Evolutionary conservation across 768 basidiomycete genomes (phyloP).

Genomic region (Omphalotus guepiniiformis): DNA sequence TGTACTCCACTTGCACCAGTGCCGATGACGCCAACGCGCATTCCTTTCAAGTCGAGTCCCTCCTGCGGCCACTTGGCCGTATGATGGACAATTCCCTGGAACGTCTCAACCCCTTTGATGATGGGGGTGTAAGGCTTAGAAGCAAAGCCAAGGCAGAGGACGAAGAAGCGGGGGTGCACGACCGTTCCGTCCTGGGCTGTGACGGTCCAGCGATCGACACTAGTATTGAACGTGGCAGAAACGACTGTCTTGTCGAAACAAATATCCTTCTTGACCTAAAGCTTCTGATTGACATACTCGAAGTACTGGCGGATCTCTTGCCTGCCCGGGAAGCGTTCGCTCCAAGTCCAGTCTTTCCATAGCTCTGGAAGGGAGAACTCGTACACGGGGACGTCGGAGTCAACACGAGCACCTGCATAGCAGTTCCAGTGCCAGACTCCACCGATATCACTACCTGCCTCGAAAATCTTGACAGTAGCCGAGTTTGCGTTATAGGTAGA

Average conservation of each 20-base stretch:
- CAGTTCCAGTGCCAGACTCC: conserved; percentile 15
- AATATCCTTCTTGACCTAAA: conserved; percentile 10
- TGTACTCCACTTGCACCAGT: conserved; percentile 12
- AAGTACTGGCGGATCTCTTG: conserved; percentile 12
- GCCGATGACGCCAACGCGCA: conserved; percentile 7
- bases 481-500: conserved; percentile 3
- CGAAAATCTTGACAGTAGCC: conserved; percentile 12
- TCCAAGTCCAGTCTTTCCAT: conserved; percentile 9
- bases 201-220: conserved; percentile 11
- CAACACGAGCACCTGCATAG: conserved; percentile 11
- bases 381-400: conserved; percentile 12
- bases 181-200: conserved; percentile 2
- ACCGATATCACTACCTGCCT: conserved; percentile 12
- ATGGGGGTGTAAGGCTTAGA: conserved; percentile 7
- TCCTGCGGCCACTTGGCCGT: conserved; percentile 5
- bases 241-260: conserved; percentile 12
- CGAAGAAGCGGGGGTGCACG: conserved; percentile 11
- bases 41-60: background rate
- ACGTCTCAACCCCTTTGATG: background rate
- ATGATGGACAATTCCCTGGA: conserved; percentile 1
- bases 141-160: conserved; percentile 13
- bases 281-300: conserved; percentile 11
- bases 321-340: conserved; percentile 9
- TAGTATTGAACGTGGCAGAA: conserved; percentile 10
- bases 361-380: conserved; percentile 11